Base-by-base conservation (phyloP, 1,284 basidiomycete genomes). In the Microbotryum lychnidis-dioicae region DNA sequence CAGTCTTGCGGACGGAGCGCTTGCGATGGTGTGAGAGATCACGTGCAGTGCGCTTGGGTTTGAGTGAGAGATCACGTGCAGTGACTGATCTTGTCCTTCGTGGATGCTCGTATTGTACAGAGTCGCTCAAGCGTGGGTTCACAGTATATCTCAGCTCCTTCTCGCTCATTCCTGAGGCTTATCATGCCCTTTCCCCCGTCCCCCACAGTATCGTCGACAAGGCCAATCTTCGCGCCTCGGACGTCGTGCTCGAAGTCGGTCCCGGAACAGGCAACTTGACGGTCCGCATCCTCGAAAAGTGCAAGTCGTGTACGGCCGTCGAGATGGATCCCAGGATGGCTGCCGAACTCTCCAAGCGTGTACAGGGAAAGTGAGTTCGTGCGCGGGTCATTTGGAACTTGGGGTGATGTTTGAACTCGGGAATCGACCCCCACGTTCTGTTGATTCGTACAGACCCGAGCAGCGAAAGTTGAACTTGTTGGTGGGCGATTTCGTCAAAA, bases 291-390 rank as follows among this genome's bases (percentile, higher is more conserved):
- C 78, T 99, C 46, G 91, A 97, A 72, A 88, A 92, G 76, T 89
- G 89, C 65, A 93, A 94, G 73, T 87, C 88, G 78, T 86, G 90
- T 33, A 89, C 88, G 0, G 94, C 92, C 1, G 85, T 97, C 33
- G 96, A 99, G 76, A 96, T 97, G 91, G 96, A 98, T 75, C 96
- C 96, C 68, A 85, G 96, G 46, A 97, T 98, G 94, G 94, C 93
- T 21, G 92, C 92, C 52, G 94, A 98, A 75, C 82, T 98, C 59
- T 89, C 89, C 61, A 98, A 98, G 77, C 87, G 96, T 70, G 92
- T 98, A 1, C 88, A 97, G 80, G 94, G 94, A 80, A 97, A 87
- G 93, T 96, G 76, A 80, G 91, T 86, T 55, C 16, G 56, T n/a
- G 16, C 2, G 8, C 18, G 37, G 37, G 14, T 0, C 37, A 42